Conservation (phyloP, 768 basidiomycete genomes). For the Lyophyllum shimeji region DNA sequence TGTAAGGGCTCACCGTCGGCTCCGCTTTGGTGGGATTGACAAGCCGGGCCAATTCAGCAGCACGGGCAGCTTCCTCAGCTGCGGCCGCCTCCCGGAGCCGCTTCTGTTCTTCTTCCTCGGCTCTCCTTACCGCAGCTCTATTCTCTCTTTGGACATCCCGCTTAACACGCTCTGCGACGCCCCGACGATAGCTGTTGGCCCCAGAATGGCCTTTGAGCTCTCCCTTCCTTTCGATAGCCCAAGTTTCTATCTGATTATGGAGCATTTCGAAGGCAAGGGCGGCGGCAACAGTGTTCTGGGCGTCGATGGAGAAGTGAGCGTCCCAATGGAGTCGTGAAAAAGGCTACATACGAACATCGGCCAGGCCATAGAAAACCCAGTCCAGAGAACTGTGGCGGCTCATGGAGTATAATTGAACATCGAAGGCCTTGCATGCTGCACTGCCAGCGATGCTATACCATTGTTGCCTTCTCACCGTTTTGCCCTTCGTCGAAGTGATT, state of each 20-base stretch:
- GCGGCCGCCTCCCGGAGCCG: slow-evolving; percentile 1
- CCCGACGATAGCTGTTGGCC: slow-evolving; percentile 1
- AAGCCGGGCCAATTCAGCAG: slow-evolving; percentile 8
- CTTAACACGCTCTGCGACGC: background rate
- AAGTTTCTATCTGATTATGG: slow-evolving; percentile 9
- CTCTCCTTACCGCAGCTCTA: background rate
- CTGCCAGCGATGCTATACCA: background rate
- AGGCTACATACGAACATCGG: background rate
- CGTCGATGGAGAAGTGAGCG: background rate
- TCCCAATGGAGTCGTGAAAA: background rate
- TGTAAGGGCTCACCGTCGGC: background rate
- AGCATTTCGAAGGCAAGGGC: slow-evolving; percentile 10
- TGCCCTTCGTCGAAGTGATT: slow-evolving; percentile 1
- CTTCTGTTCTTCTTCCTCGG: slow-evolving; percentile 1
- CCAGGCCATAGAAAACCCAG: slow-evolving; percentile 4
- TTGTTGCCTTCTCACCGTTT: background rate
- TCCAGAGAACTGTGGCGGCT: background rate
- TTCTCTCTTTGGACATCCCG: background rate
- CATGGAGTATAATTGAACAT: slow-evolving; percentile 6
- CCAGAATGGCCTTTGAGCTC: slow-evolving; percentile 7
- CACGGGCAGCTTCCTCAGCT: slow-evolving; percentile 2
- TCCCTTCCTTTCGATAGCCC: slow-evolving; percentile 1
- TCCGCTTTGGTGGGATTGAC: background rate
- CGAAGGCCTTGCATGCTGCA: slow-evolving; percentile 6
- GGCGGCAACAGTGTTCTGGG: slow-evolving; percentile 9